Evolutionary conservation across 495 filamentous ascomycete species (phyloP).

Genomic region (Echria macrotheca): DNA sequence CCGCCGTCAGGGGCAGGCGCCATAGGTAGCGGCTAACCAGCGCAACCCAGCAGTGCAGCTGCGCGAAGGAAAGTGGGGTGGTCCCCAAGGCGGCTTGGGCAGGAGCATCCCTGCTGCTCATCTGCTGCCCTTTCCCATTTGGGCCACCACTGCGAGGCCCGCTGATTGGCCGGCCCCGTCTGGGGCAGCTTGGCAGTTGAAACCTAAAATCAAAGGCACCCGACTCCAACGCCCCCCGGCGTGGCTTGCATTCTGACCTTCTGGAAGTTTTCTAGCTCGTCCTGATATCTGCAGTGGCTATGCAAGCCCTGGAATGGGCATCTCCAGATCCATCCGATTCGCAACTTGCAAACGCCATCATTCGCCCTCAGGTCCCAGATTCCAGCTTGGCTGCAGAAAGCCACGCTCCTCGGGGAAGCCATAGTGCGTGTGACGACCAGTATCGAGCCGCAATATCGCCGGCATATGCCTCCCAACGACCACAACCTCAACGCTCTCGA

Average conservation of each 20-base stretch:
- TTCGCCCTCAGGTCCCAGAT: neutral
- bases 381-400: conserved; percentile 5
- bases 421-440: neutral
- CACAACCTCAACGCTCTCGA: too few relatives aligned
- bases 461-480: neutral
- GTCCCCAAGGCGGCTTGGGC: too few relatives aligned
- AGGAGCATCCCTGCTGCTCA: neutral
- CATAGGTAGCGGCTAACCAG: neutral
- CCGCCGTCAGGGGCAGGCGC: neutral
- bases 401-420: neutral
- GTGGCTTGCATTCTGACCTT: conserved; percentile 18
- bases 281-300: conserved; percentile 1
- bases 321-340: conserved; percentile 8
- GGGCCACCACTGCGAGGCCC: conserved; percentile 28
- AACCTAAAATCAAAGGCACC: conserved; percentile 2
- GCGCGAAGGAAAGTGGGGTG: neutral
- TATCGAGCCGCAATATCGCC: conserved; percentile 4
- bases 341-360: neutral
- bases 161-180: neutral
- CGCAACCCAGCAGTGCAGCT: neutral
- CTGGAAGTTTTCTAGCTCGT: conserved; percentile 7
- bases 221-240: conserved; percentile 6
- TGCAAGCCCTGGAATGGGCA: neutral
- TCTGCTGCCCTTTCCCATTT: conserved; percentile 21
- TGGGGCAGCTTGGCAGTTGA: neutral